Base-by-base conservation (phyloP, 768 basidiomycete genomes). In the Russula sp. region DNA sequence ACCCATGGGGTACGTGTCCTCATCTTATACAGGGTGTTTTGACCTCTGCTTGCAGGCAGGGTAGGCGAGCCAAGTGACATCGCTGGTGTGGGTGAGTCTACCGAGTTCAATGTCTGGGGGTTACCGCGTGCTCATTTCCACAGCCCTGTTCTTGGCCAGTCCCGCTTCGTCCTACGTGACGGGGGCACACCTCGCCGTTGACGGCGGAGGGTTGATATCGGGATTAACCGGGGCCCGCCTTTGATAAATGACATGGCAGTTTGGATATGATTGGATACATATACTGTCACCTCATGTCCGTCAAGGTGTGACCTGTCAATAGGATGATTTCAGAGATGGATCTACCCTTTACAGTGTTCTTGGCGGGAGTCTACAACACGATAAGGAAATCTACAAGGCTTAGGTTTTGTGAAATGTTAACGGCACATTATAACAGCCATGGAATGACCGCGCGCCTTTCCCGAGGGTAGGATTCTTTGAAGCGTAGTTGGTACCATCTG, bases 371-470 rank as follows among this genome's bases (percentile, higher is more conserved):
- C 30, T 57, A 59, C 26, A 30, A 36, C 24, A 53, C 5, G n/a
- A 32, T 42, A 18, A 40, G 9, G 20, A 58, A 59, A 26, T 36
- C n/a, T 44, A 32, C 32, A 13, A 30, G 26, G 18, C 34, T 49
- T 36, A 44, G 13, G 30, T 52, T n/a, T 44, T 20, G 57, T 61
- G 13, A 18, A 34, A 46, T 34, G 42, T 54, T 18, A 20, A 57
- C 7, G 9, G 7, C 20, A n/a, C 40, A 13, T 70, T 72, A 93
- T 54, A 92, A 74, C 55, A 95, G 3, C 69, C 86, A 87, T 0
- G 96, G 95, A n/a, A 98, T 77, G 34, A 94, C 84, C 4, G 81
- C 84, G 71, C 83, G 90, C 68, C 94, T 79, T 36, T 89, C 83
- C 65, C 80, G 80, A 1, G 94, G 92, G 73, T 94, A 98, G 55